Conservation (phyloP, 164 flowering plant species). For the Liquidambar formosana region DNA sequence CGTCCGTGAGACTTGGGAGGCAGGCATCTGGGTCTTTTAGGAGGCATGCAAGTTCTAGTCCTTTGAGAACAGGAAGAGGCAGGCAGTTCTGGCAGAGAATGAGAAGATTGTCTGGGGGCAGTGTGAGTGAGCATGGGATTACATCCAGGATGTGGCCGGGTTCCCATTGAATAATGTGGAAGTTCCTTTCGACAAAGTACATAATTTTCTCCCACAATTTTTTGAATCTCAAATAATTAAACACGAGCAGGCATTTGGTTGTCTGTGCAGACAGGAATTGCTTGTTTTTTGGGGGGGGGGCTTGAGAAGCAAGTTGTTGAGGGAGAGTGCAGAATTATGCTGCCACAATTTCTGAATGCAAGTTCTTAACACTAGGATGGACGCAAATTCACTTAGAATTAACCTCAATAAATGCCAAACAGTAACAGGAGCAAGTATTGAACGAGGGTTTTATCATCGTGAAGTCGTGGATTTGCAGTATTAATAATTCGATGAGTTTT, state of each 20-base stretch:
- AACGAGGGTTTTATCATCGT: not conserved
- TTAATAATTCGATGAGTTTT: not conserved
- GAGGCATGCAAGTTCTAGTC: conserved; percentile 74
- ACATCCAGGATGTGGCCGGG: conserved; percentile 42
- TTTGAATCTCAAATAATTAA: no score
- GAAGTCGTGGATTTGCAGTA: not conserved
- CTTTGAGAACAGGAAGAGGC: conserved; percentile 46
- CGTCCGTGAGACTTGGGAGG: conserved; percentile 37
- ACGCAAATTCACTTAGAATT: not conserved
- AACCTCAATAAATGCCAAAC: not conserved
- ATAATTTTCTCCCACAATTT: no score
- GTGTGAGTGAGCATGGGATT: conserved; percentile 58
- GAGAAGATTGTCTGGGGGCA: conserved; percentile 50
- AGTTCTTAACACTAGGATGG: no score
- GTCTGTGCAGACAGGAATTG: no score
- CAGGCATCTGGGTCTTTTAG: conserved; percentile 57
- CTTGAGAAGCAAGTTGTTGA: no score
- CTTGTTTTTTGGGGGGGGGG: no score
- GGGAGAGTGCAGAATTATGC: no score
- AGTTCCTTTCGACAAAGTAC: not conserved
- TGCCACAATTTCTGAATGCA: no score
- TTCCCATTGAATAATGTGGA: conserved; percentile 28
- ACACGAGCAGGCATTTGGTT: no score
- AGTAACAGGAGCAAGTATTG: not conserved
- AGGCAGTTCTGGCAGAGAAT: conserved; percentile 56